Percentiles rank a stretch among this genome's conserved stretches.
phyloP scores from a whole-genome alignment of 2,329 filamentous ascomycete species.

The Juglanconis juglandina region DNA sequence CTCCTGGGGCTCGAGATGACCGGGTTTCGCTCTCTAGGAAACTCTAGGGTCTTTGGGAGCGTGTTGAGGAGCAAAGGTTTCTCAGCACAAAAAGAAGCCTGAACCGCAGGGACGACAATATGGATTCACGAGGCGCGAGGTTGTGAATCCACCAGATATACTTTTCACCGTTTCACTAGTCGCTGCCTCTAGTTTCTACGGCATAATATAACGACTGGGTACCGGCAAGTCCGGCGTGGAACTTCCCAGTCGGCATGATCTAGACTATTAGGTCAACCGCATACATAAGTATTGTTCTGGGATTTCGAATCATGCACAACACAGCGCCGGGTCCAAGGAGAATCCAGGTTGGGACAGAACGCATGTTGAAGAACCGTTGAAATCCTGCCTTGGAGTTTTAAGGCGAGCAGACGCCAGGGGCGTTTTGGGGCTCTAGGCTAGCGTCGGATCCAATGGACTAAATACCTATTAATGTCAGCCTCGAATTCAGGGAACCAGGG shows the following conservation, averaged over 20 bases:
- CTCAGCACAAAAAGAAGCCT: too few relatives aligned
- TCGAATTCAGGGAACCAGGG: background rate
- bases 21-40: background rate
- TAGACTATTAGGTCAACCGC: background rate
- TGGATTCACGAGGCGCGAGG: background rate
- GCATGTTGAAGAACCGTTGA: background rate
- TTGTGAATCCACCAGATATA: background rate
- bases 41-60: too few relatives aligned
- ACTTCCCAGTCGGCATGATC: background rate
- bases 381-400: background rate
- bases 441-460: background rate
- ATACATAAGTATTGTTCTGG: background rate
- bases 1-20: background rate
- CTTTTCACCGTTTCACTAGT: background rate
- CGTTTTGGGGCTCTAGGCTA: background rate
- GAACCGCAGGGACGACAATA: background rate
- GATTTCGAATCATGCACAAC: background rate
- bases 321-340: background rate
- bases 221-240: background rate
- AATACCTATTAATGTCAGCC: background rate
- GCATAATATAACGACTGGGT: background rate
- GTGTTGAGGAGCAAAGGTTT: too few relatives aligned
- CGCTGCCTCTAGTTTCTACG: background rate
- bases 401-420: background rate
- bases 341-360: background rate